Base-by-base conservation (phyloP, 192 early-diverging fungal species). In the Podochytrium sp. region DNA sequence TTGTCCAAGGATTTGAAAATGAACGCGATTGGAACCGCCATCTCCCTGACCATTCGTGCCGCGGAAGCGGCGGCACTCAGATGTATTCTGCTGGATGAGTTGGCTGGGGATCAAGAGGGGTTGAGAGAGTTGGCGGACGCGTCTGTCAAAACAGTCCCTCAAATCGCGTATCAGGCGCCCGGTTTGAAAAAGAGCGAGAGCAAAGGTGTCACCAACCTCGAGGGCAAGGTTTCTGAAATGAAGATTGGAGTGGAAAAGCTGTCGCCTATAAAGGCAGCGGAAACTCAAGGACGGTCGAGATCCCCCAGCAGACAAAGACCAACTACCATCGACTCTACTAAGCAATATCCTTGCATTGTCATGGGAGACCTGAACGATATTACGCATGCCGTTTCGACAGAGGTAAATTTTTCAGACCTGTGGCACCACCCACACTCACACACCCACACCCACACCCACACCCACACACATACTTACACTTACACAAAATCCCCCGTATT, bases 41-140 rank as follows among this genome's bases (percentile, higher is more conserved):
- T 70, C 7, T 70, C 68, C 7, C 52, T 70, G 35, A 59, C 58
- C 7, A 61, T 70, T 41, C 53, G 68, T 58, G 68, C 55, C 38
- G 68, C 68, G 56, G 68, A 70, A 38, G 68, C 68, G 16, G 68
- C 68, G 25, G 68, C 68, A 7, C 29, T 70, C 6, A 34, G 68
- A 43, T 70, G 68, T 38, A 23, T 70, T 18, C 51, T 70, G 25
- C 27, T 70, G 27, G 68, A 70, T 56, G 68, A 70, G 29, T 29
- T 70, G 12, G 41, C 27, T 70, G 68, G 68, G 25, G 42, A 65
- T 47, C 63, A 65, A 27, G 63, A 65, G 32, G 63, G 25, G 4
- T 65, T 65, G 32, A 18, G 42, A 12, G 42, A 65, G 10, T 12
- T 65, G 32, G 63, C 63, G 6, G n/a, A 12, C 5, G 41, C 23